These are phyloP conservation scores for Venturia aucupariae DNA, from an alignment of 2,329 filamentous ascomycete genomes.

Conservation along the genomic window DNA sequence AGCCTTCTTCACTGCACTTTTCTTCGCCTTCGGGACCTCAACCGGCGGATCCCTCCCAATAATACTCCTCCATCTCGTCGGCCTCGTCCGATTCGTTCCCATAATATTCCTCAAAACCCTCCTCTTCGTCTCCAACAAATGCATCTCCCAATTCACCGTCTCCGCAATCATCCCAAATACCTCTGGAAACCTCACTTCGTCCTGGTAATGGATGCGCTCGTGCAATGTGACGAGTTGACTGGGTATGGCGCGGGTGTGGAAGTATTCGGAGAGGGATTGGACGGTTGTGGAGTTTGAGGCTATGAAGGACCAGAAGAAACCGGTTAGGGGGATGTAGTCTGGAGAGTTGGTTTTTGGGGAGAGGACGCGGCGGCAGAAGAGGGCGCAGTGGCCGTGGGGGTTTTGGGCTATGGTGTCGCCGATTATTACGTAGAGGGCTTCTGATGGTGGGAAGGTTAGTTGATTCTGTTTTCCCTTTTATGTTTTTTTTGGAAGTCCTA, in stretches of 20 bases:
- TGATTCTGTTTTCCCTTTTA: no score
- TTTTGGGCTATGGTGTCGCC: neutral
- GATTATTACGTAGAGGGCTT: neutral
- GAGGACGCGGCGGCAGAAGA: neutral
- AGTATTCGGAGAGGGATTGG: neutral
- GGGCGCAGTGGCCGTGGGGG: neutral
- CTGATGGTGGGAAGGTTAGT: neutral
- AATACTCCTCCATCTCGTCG: slow-evolving; percentile 7
- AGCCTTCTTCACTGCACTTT: neutral
- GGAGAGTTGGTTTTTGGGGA: neutral
- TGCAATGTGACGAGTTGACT: neutral
- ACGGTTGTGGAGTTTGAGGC: neutral
- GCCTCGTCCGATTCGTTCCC: neutral
- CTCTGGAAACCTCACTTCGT: neutral
- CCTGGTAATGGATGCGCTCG: neutral
- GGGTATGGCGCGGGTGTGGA: neutral
- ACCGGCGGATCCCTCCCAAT: neutral
- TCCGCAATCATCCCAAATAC: neutral
- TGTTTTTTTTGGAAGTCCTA: no score
- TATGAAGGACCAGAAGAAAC: neutral
- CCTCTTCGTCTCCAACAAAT: neutral
- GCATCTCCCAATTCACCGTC: slow-evolving; percentile 9
- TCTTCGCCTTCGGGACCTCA: neutral
- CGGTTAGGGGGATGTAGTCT: neutral
- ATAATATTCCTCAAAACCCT: neutral